Evolutionary conservation across 345 rosid genomes (phyloP).

Genomic region (Aquilaria yunnanensis): DNA sequence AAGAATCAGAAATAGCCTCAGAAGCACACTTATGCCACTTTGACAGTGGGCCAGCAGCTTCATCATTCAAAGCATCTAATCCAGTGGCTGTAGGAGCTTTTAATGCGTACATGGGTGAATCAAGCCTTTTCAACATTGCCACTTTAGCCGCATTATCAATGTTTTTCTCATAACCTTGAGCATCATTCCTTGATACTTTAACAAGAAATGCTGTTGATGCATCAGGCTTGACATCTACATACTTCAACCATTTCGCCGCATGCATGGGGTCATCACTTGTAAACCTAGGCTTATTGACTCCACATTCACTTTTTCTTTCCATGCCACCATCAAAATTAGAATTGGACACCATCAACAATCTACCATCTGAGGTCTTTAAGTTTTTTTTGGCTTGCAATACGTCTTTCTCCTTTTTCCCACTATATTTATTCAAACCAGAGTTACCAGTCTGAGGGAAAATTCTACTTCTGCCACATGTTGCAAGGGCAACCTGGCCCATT

Average conservation of each 20-base stretch:
- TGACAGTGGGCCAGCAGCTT: conserved; percentile 42
- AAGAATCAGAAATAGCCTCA: conserved; percentile 48
- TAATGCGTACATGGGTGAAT: conserved; percentile 25
- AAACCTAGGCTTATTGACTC: conserved; percentile 26
- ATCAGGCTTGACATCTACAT: conserved; percentile 27
- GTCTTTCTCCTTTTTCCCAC: conserved; percentile 28
- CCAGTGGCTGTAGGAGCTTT: conserved; percentile 33
- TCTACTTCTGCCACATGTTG: conserved; percentile 24
- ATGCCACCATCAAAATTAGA: conserved; percentile 23
- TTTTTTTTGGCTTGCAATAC: conserved; percentile 22
- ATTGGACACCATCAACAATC: conserved; percentile 15
- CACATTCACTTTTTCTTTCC: conserved; percentile 33
- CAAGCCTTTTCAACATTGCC: conserved; percentile 16
- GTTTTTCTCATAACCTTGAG: conserved; percentile 19
- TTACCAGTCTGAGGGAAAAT: conserved; percentile 17
- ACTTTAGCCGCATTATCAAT: conserved; percentile 28
- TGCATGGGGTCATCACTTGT: conserved; percentile 26
- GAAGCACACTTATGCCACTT: conserved; percentile 50
- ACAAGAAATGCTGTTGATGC: conserved; percentile 14
- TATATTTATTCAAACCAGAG: conserved; percentile 21
- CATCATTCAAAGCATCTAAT: conserved; percentile 36
- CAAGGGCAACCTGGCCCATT: conserved; percentile 18
- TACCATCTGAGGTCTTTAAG: conserved; percentile 21
- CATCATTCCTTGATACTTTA: conserved; percentile 24
- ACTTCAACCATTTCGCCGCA: conserved; percentile 39